phyloP scores from a whole-genome alignment of 305 asterid species.

The Fraxinus xanthoxyloides region DNA sequence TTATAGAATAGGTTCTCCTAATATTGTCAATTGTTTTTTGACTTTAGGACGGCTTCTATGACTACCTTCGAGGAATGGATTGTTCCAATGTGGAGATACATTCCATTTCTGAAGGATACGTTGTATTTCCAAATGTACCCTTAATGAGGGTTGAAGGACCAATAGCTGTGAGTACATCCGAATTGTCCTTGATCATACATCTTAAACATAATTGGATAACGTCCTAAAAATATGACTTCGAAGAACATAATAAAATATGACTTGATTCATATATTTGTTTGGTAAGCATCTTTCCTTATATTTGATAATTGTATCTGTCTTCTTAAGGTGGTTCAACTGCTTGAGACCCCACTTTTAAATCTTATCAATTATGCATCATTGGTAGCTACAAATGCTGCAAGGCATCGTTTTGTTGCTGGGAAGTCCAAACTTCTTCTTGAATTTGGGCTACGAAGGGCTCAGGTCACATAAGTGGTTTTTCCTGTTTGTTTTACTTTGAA shows the following conservation, averaged over 20 bases:
- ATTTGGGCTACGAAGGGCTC: constrained; percentile 93
- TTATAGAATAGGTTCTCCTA: background rate
- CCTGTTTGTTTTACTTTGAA: constrained; percentile 25
- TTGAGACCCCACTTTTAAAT: constrained; percentile 90
- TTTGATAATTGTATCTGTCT: constrained; percentile 25
- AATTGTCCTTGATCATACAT: background rate
- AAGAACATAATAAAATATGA: background rate
- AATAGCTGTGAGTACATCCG: constrained; percentile 72
- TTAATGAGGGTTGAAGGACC: constrained; percentile 98
- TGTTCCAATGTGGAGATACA: constrained; percentile 91
- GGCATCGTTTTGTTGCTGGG: constrained; percentile 99
- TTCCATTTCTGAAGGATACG: constrained; percentile 89
- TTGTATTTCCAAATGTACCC: constrained; percentile 93
- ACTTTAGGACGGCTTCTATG: constrained; percentile 70
- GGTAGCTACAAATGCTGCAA: constrained; percentile 98
- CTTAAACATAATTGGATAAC: background rate
- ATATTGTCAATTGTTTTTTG: constrained; percentile 1
- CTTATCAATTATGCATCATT: constrained; percentile 89
- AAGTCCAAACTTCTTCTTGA: constrained; percentile 91
- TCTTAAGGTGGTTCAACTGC: constrained; percentile 84
- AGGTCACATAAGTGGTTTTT: constrained; percentile 41
- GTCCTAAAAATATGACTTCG: background rate
- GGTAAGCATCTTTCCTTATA: constrained; percentile 19
- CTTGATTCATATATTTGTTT: background rate
- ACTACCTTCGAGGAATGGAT: constrained; percentile 77